Conservation (phyloP, 2,329 filamentous ascomycete species). For the Pseudogymnoascus sp. region DNA sequence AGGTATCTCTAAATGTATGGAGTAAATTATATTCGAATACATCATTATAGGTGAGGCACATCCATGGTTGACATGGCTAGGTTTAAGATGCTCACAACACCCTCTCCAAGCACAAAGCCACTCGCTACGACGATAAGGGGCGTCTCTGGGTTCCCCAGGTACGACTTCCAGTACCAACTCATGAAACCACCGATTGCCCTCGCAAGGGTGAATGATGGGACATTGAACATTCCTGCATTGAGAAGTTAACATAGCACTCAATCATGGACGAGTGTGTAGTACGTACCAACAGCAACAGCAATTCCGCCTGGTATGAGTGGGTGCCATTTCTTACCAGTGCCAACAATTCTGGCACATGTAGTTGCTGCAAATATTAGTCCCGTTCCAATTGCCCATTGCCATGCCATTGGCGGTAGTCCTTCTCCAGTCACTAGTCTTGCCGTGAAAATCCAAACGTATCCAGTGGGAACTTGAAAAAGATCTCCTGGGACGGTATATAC, state of each 20-base stretch:
- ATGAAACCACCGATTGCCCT: conserved; percentile 70
- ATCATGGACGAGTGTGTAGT: conserved; percentile 11
- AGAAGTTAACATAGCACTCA: conserved; percentile 6
- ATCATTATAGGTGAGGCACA: conserved; percentile 57
- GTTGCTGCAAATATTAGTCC: conserved; percentile 63
- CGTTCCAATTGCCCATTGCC: conserved; percentile 68
- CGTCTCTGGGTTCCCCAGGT: conserved; percentile 50
- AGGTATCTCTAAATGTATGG: background rate
- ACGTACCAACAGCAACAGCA: conserved; percentile 79
- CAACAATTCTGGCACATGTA: conserved; percentile 60
- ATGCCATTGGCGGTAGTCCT: conserved; percentile 75
- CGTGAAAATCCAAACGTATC: conserved; percentile 96
- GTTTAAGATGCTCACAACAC: conserved; percentile 85
- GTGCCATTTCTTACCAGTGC: conserved; percentile 52
- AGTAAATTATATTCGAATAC: background rate
- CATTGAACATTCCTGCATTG: conserved; percentile 81
- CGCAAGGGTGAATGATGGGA: conserved; percentile 88
- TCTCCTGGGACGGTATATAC: conserved; percentile 85
- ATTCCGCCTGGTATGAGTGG: conserved; percentile 82
- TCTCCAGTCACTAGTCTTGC: conserved; percentile 86
- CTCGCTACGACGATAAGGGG: conserved; percentile 81
- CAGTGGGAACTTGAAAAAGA: conserved; percentile 88
- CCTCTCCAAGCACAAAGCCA: conserved; percentile 87
- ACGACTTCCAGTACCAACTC: conserved; percentile 67
- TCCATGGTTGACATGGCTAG: conserved; percentile 66